Evolutionary conservation across 352 stramenopile genomes (phyloP).

Genomic region (Elongisporangium prolatum): DNA sequence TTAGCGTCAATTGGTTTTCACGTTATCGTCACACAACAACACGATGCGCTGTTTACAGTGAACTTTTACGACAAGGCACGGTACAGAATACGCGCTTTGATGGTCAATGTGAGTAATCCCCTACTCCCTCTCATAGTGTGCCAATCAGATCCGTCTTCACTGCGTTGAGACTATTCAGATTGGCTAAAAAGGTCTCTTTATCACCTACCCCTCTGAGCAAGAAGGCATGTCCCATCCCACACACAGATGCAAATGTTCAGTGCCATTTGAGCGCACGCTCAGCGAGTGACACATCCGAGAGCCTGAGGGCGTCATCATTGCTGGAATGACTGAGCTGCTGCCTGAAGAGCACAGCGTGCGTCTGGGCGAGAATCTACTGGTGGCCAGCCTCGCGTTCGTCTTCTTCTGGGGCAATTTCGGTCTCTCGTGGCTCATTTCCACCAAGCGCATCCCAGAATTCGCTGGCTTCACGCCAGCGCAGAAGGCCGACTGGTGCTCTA

Average conservation of each 20-base stretch:
- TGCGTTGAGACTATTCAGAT: not conserved
- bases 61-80: not conserved
- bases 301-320: not conserved
- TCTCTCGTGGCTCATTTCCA: conserved; percentile 54
- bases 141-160: not conserved
- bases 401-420: conserved; percentile 71
- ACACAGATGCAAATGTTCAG: not conserved
- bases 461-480: conserved; percentile 47
- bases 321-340: conserved; percentile 27
- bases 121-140: not conserved
- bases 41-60: not conserved
- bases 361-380: conserved; percentile 54
- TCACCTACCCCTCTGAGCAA: not conserved
- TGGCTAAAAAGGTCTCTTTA: not conserved
- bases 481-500: conserved; percentile 80
- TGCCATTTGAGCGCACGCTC: not conserved
- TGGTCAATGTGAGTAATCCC: not conserved
- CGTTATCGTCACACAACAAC: not conserved
- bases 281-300: not conserved
- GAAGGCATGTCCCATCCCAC: not conserved
- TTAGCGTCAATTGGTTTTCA: not conserved
- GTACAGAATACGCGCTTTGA: not conserved
- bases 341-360: conserved; percentile 58
- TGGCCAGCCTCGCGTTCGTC: conserved; percentile 50
- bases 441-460: conserved; percentile 55